phyloP scores from a whole-genome alignment of 208 protist species.

The Strigomonas oncopelti region DNA sequence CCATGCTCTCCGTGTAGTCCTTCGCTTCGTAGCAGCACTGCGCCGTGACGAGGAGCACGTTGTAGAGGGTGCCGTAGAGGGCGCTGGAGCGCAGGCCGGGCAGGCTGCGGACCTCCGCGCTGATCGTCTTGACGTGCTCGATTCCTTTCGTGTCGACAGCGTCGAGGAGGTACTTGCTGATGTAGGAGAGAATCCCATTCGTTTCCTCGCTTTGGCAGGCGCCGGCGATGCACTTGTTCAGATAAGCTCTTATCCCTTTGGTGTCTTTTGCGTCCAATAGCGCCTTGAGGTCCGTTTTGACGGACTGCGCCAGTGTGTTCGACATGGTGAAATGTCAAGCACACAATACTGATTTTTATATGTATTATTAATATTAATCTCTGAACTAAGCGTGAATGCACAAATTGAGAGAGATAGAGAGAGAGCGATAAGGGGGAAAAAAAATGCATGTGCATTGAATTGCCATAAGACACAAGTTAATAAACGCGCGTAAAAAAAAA shows the following conservation, averaged over 20 bases:
- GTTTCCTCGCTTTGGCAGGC: conserved; percentile 7
- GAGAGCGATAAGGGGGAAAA: background rate
- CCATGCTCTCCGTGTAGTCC: conserved; percentile 21
- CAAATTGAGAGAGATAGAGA: background rate
- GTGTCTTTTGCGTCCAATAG: background rate
- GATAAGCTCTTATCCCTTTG: background rate
- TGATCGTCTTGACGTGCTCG: conserved; percentile 5
- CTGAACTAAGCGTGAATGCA: too few species aligned
- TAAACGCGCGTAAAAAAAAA: background rate
- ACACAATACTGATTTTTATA: too few species aligned
- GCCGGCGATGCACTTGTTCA: conserved; percentile 11
- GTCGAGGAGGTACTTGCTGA: background rate
- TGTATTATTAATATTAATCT: too few species aligned
- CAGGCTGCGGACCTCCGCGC: conserved; percentile 1
- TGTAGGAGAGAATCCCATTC: conserved; percentile 11
- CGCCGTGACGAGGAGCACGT: conserved; percentile 18
- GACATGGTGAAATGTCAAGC: background rate
- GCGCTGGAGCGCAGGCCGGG: conserved; percentile 14
- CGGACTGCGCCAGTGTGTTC: background rate
- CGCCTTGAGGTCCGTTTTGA: background rate
- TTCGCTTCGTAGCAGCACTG: conserved; percentile 22
- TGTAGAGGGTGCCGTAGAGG: conserved; percentile 14
- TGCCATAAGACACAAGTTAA: background rate
- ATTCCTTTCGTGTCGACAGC: background rate
- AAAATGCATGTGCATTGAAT: background rate